Evolutionary conservation across 805 yeast species (phyloP), one percentile per base, ranked within the genome.

Genomic region (Sungouiozyma intestinalis): DNA sequence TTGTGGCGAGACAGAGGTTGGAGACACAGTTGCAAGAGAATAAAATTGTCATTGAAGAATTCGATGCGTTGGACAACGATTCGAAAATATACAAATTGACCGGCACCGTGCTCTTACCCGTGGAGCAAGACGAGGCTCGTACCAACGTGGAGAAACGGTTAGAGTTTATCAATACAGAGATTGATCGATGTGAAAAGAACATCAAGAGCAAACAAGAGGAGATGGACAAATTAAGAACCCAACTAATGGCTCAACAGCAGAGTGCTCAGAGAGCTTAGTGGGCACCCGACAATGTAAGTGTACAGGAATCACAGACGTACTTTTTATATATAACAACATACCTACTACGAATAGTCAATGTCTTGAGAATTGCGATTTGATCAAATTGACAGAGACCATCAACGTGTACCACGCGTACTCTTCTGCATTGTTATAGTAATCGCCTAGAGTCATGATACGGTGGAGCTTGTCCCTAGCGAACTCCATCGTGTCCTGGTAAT

Each of bases 21-120:
- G 99, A 92, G 58, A 85, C 97, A 1, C 99, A 92, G 64, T 76
- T 70, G 52, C 98, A 92, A 63, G 99, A 92, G 62, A 88, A 88
- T 62, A 79, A 79, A 53, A 88, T 92, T 39, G 98, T 92, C 14
- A 71, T 79, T 49, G 79, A 75, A 44, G 98, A 92, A 63, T 84
- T 92, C 53, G 75, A 73, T 21, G 52, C 64, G 36, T 66, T 84
- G 43, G 73, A 74, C 43, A 83, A 77, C 31, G 82, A 76, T 33
- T 72, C 94, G 14, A 84, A 83, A 52, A 78, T 92, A 19, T 92
- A 76, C 66, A 92, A 92, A 63, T 71, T 88, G 49, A 83, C 90
- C 19, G 98, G 98, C 1, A 94, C 95, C 5, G 87, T 90, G 3
- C 69, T 92, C 45, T 69, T 94, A 47, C 96, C 97, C 2, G 96